Conservation (phyloP, 2,329 filamentous ascomycete species). For the Xylariales sp. region DNA sequence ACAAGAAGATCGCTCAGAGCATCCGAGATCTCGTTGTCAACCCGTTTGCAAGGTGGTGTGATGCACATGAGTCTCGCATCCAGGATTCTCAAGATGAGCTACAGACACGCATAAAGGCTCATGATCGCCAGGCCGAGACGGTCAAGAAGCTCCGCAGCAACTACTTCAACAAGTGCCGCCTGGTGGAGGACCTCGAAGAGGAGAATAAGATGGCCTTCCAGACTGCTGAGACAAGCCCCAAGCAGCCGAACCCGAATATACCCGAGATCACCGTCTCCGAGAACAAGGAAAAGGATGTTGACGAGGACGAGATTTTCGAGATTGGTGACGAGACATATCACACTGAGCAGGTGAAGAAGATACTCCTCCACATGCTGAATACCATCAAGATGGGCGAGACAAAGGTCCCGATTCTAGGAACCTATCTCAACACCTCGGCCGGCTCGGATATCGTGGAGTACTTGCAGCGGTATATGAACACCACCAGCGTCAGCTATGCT, state of each 20-base stretch:
- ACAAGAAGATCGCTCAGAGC: slow-evolving; percentile 93
- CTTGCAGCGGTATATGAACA: slow-evolving; percentile 80
- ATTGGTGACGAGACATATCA: slow-evolving; percentile 85
- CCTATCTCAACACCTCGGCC: slow-evolving; percentile 86
- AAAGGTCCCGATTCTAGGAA: slow-evolving; percentile 93
- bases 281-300: slow-evolving; percentile 60
- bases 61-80: slow-evolving; percentile 85
- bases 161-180: slow-evolving; percentile 98
- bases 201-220: slow-evolving; percentile 98
- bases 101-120: slow-evolving; percentile 82
- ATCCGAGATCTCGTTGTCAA: slow-evolving; percentile 94
- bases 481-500: slow-evolving; percentile 80
- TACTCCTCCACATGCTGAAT: slow-evolving; percentile 79
- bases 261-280: slow-evolving; percentile 83
- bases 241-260: slow-evolving; percentile 30
- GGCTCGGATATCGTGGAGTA: slow-evolving; percentile 96
- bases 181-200: slow-evolving; percentile 94
- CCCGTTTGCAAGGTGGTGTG: slow-evolving; percentile 94
- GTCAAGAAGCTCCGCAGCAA: slow-evolving; percentile 91
- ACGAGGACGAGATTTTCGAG: slow-evolving; percentile 81
- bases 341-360: slow-evolving; percentile 84
- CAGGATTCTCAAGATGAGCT: slow-evolving; percentile 94
- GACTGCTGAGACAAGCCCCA: slow-evolving; percentile 69
- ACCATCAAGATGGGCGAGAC: slow-evolving; percentile 83
- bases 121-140: slow-evolving; percentile 84